Percentiles rank a stretch among this genome's conserved stretches.
These are phyloP conservation scores for Alopecurus myosuroides DNA, from an alignment of 176 grass and related monocot genomes.

Conservation along the genomic window DNA sequence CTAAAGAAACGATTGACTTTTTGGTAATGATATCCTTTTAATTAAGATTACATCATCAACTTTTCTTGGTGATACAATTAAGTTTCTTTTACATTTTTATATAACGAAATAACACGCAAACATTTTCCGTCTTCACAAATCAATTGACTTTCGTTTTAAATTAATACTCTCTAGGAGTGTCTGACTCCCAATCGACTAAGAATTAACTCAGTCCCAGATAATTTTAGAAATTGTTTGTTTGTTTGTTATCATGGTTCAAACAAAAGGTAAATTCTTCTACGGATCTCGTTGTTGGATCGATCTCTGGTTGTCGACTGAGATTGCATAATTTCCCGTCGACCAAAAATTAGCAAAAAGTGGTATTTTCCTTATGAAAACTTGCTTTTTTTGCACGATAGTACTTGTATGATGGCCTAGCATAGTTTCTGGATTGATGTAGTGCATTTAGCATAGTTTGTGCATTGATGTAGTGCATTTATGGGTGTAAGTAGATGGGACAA, in stretches of 20 bases:
- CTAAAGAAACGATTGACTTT: constrained; percentile 37
- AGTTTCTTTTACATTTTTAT: background rate
- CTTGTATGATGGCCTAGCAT: constrained; percentile 4
- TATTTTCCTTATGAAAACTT: background rate
- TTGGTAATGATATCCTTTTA: background rate
- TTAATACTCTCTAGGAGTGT: background rate
- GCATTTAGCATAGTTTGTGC: no score
- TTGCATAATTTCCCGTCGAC: no score
- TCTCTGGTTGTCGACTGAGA: no score
- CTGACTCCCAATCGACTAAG: no score
- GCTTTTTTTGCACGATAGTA: background rate
- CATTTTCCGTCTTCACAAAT: background rate
- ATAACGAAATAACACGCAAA: background rate
- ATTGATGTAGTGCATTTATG: no score
- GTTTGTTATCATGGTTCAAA: no score
- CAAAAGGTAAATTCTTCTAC: no score
- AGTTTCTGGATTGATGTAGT: background rate
- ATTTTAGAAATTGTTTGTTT: no score
- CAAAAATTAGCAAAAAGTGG: no score
- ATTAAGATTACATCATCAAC: background rate
- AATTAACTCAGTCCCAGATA: no score
- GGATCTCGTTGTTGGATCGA: no score
- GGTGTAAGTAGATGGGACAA: no score
- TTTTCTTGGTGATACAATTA: background rate
- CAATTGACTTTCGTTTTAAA: background rate